Evolutionary conservation across 2,329 filamentous ascomycete species (phyloP).

Genomic region (Aspergillaceae sp.): DNA sequence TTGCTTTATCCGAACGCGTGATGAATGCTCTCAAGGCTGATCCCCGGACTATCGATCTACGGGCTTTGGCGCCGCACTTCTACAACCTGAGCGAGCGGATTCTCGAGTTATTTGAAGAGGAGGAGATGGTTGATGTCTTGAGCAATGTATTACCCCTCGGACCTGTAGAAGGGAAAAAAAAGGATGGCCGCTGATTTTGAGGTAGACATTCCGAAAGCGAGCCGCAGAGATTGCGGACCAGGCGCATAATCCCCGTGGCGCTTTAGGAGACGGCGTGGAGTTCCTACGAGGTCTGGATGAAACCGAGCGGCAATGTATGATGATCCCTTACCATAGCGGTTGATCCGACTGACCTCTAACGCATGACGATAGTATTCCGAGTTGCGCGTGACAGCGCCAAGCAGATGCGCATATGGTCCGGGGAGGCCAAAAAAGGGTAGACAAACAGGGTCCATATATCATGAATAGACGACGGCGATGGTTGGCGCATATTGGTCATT

Average conservation of each 20-base stretch:
- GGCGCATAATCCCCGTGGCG: slow-evolving; percentile 72
- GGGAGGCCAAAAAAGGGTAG: slow-evolving; percentile 46
- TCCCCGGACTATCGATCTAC: slow-evolving; percentile 72
- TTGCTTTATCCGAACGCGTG: slow-evolving; percentile 67
- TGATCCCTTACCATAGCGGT: too few species aligned
- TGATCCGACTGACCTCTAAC: too few species aligned
- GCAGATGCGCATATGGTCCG: slow-evolving; percentile 61
- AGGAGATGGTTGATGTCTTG: slow-evolving; percentile 66
- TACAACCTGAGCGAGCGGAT: slow-evolving; percentile 79
- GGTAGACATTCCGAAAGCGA: slow-evolving; percentile 67
- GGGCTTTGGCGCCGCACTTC: slow-evolving; percentile 76
- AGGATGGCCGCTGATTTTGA: not conserved
- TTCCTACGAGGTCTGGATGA: slow-evolving; percentile 86
- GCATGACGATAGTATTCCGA: slow-evolving; percentile 50
- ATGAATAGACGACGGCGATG: slow-evolving; percentile 3
- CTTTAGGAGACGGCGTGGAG: slow-evolving; percentile 59
- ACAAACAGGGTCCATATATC: slow-evolving; percentile 8
- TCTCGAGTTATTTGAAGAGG: slow-evolving; percentile 84
- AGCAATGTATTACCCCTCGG: slow-evolving; percentile 34
- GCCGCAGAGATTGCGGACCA: slow-evolving; percentile 80
- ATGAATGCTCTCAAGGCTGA: slow-evolving; percentile 87
- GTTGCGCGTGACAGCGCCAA: slow-evolving; percentile 67
- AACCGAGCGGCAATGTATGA: slow-evolving; percentile 62
- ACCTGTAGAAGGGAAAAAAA: too few species aligned
- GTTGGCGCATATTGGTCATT: not conserved